Evolutionary conservation across 2,329 filamentous ascomycete species (phyloP), one percentile per base, ranked within the genome.

Genomic region (Aspergillus jensenii): DNA sequence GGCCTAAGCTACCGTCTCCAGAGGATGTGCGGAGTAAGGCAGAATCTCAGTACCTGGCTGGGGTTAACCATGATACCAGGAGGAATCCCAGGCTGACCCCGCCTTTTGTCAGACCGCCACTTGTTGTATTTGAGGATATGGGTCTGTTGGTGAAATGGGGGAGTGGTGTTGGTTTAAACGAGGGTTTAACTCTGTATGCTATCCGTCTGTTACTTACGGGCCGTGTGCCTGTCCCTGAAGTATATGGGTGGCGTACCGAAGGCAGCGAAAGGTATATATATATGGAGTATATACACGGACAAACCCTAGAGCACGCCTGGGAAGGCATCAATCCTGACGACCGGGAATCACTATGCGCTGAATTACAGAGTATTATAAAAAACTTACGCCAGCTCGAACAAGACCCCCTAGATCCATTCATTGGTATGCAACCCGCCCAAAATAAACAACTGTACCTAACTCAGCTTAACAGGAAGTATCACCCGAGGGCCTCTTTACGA

Each of bases 101-200:
- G 11, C 52, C 54, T 47, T 37, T 56, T 60, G 46, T 61, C 15
- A 37, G 48, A 56, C 66, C 66, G 15, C 59, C 59, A 23, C 70
- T 71, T 41, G 65, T 67, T 14, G 50, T 65, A 17, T 73, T 74
- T 45, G 60, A 68, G 58, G 27, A 67, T 21, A 52, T 74, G 37
- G 63, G 65, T 11, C 61, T 76, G 31, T 60, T 75, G 54, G 69
- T 75, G 17, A 76, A 75, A 57, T 72, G 66, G 63, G 72, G 70
- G 55, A 60, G 40, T 31, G 14, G 56, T 19, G 59, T 68, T 7
- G 52, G 54, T 17, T 52, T 73, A 48, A 58, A 67, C 5, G 73
- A 76, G 58, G 73, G 59, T 21, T 67, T 71, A 61, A 65, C 52
- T 55, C 67, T 75, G 14, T 74, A 69, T 65, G 62, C 62, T 14